These are phyloP conservation scores for Epichloe typhina DNA, from an alignment of 2,329 filamentous ascomycete genomes.

Conservation along the genomic window DNA sequence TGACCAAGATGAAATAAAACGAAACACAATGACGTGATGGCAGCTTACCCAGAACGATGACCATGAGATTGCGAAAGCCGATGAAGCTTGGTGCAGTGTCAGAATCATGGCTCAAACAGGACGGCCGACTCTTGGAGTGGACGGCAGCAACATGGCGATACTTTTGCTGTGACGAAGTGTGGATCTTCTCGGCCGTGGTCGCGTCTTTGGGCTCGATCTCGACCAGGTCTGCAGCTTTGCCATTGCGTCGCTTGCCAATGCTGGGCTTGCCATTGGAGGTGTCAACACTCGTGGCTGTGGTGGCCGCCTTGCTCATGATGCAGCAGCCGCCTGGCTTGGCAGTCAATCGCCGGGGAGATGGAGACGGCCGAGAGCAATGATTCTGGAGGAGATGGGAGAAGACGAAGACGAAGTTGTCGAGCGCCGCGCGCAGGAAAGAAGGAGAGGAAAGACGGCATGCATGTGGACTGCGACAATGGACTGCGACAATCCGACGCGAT, in stretches of 20 bases:
- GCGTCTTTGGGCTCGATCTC: constrained; percentile 13
- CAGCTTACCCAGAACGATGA: constrained; percentile 66
- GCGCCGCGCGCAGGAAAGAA: background rate
- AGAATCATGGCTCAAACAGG: constrained; percentile 77
- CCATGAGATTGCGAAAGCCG: constrained; percentile 92
- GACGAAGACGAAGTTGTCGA: background rate
- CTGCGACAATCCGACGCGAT: background rate
- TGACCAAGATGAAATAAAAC: background rate
- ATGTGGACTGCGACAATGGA: background rate
- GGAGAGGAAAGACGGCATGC: background rate
- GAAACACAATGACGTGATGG: constrained; percentile 9
- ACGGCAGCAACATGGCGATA: constrained; percentile 89
- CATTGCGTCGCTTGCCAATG: constrained; percentile 10
- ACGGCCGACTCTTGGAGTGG: constrained; percentile 58
- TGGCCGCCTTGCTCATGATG: constrained; percentile 27
- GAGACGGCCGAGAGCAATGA: background rate
- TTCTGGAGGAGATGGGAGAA: too few relatives aligned
- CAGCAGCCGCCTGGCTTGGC: background rate
- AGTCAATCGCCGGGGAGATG: background rate
- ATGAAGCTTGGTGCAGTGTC: constrained; percentile 66
- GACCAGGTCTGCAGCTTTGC: constrained; percentile 12
- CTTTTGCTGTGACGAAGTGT: constrained; percentile 34
- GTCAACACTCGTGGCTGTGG: constrained; percentile 24
- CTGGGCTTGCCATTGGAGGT: constrained; percentile 14
- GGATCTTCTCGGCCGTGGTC: constrained; percentile 11